Base-by-base conservation (phyloP, 2,329 filamentous ascomycete genomes). In the Cladosporium phlei region DNA sequence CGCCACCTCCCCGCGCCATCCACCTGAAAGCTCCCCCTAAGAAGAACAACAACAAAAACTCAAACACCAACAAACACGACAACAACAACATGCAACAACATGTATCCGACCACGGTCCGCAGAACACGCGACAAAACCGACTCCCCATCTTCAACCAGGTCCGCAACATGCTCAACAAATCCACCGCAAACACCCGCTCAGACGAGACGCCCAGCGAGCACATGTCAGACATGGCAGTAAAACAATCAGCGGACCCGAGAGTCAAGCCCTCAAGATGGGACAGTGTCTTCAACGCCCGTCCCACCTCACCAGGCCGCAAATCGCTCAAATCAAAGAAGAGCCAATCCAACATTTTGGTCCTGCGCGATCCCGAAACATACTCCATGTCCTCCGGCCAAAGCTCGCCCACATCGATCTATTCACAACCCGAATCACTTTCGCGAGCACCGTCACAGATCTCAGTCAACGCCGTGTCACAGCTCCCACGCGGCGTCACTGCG, bases 71-170 rank as follows among this genome's bases (percentile, higher is more conserved):
- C 30, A 38, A 25, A 16, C 19, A 33, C 33, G 24, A 52, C 42
- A 57, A 55, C 52, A 51, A 49, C 29, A 48, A 52, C 24, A 50
- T 55, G 24, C 40, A 44, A 12, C 24, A 28, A 29, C 16, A 33
- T 19, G 16, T 39, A 11, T 11, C 40, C 22, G 40, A 32, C 51
- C 51, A 46, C 56, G 40, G 40, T 30, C 40, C 30, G 22, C 22
- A 25, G 16, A 28, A 29, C 47, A 53, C 30, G 52, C 57, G 56
- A 34, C 54, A 53, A 38, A 58, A 56, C 14, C 49, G 52, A 42
- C 55, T 63, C 25, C 61, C 60, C 10, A 54, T 64, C 45, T 61
- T 64, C 54, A 59, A 61, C 48, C 60, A 61, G 50, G 62, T 64
- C 20, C 55, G 59, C 9, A 58, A 55, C 7, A 60, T 63, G 38